Evolutionary conservation across 208 protist species (phyloP), one percentile per base, ranked within the genome.

Genomic region (Crithidia fasciculata): DNA sequence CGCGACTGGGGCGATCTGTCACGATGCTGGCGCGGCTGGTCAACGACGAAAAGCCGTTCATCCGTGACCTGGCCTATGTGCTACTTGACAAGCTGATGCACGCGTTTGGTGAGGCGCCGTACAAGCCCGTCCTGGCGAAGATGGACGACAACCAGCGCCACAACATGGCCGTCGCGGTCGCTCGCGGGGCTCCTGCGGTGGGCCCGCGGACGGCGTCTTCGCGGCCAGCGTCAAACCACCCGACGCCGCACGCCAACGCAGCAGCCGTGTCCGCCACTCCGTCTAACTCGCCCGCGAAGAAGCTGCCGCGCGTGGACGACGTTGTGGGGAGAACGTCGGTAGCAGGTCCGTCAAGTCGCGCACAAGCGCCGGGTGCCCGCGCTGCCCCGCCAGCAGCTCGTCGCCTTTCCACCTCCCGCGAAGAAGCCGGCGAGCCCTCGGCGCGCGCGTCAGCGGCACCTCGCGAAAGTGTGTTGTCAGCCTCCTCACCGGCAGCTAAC

Each of bases 11-110:
- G 12, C 66, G 69, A 19, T 79, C 85, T 9, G 82, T 69, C 4
- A 54, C 57, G 2, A 88, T 92, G 78, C 70, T 97, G 55, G 72
- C 74, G 28, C 87, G 89, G 44, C 81, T 93, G 52, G 82, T 93
- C 39, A 95, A 91, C 72, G 92, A 97, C 75, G 92, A 97, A 52
- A 95, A 95, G 66, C 40, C 85, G 16, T 78, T 84, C 37, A 92
- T 90, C 73, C 83, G 89, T 36, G 90, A 97, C 36, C 81, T 83
- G 3, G 80, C 76, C 15, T 93, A 83, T 76, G 65, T 86, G 16
- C 47, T 97, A 53, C 76, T 95, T 10, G 69, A 73, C 60, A 82
- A 80, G 47, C 78, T 96, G 43, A 83, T 92, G 2, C 28, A 49
- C 6, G 71, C 74, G 9, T 84, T 91, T 80, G 92, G 88, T 37